Conservation (phyloP, 202 grass and related monocot species). For the Elaeis oleifera region DNA sequence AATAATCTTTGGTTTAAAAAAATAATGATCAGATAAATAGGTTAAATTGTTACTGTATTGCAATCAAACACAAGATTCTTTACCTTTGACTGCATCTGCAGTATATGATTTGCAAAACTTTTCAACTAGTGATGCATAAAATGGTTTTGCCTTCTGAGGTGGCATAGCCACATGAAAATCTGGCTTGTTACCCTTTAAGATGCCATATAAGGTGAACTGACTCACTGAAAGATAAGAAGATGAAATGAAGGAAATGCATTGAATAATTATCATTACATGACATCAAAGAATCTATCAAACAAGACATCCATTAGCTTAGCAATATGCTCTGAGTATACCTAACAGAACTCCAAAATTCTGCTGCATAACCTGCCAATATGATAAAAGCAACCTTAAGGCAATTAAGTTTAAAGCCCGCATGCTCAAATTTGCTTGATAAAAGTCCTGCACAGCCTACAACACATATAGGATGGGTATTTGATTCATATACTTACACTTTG, state of each 20-base stretch:
- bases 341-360: conserved; percentile 51
- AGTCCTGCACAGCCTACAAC: neutral
- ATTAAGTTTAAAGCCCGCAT: no score
- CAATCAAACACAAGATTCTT: conserved; percentile 17
- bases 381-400: neutral
- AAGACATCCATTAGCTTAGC: conserved; percentile 2
- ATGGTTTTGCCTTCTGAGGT: conserved; percentile 78
- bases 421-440: no score
- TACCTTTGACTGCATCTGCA: conserved; percentile 65
- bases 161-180: conserved; percentile 98
- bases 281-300: neutral
- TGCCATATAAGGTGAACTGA: conserved; percentile 89
- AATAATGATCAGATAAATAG: conserved; percentile 18
- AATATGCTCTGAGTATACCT: conserved; percentile 31
- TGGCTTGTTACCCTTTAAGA: conserved; percentile 90
- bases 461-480: neutral
- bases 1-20: neutral
- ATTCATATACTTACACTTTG: conserved; percentile 45
- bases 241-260: neutral
- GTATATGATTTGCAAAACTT: conserved; percentile 66
- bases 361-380: conserved; percentile 62
- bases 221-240: conserved; percentile 41
- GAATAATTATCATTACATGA: no score
- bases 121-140: conserved; percentile 73
- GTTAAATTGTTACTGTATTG: conserved; percentile 10